phyloP scores from a whole-genome alignment of 768 basidiomycete genomes.

The Tylopilus plumbeoviolaceoides region DNA sequence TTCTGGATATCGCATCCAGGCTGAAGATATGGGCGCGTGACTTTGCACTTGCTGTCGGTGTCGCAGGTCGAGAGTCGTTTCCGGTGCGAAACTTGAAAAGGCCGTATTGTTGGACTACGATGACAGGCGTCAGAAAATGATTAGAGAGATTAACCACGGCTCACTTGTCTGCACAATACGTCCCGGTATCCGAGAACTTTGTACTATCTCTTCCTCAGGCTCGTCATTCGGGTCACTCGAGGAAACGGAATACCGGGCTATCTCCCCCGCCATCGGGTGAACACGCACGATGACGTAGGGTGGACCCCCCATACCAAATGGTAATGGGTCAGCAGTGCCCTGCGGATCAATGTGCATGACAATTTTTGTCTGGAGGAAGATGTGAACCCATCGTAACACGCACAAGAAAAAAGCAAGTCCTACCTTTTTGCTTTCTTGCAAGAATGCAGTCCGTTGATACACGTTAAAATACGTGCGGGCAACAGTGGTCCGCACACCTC shows the following conservation, averaged over 20 bases:
- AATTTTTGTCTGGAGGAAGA: slow-evolving; percentile 65
- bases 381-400: slow-evolving; percentile 7
- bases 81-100: slow-evolving; percentile 85
- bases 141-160: slow-evolving; percentile 22
- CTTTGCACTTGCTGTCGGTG: slow-evolving; percentile 75
- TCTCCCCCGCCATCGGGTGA: slow-evolving; percentile 79
- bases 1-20: slow-evolving; percentile 85
- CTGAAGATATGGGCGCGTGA: slow-evolving; percentile 80
- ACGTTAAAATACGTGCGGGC: slow-evolving; percentile 89
- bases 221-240: slow-evolving; percentile 74
- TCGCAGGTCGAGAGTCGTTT: slow-evolving; percentile 73
- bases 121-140: not conserved
- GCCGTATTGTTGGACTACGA: slow-evolving; percentile 79
- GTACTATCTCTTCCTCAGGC: slow-evolving; percentile 78
- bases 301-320: slow-evolving; percentile 63
- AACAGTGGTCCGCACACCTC: slow-evolving; percentile 53
- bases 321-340: slow-evolving; percentile 72
- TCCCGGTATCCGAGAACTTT: slow-evolving; percentile 66
- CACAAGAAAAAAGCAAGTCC: slow-evolving; percentile 4
- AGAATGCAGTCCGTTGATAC: slow-evolving; percentile 76
- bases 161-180: slow-evolving; percentile 80
- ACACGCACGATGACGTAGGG: slow-evolving; percentile 80
- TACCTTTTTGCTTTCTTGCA: slow-evolving; percentile 80
- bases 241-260: slow-evolving; percentile 74
- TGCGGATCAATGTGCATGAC: slow-evolving; percentile 81